Evolutionary conservation across 345 rosid genomes (phyloP).

Genomic region (Boechera retrofracta): DNA sequence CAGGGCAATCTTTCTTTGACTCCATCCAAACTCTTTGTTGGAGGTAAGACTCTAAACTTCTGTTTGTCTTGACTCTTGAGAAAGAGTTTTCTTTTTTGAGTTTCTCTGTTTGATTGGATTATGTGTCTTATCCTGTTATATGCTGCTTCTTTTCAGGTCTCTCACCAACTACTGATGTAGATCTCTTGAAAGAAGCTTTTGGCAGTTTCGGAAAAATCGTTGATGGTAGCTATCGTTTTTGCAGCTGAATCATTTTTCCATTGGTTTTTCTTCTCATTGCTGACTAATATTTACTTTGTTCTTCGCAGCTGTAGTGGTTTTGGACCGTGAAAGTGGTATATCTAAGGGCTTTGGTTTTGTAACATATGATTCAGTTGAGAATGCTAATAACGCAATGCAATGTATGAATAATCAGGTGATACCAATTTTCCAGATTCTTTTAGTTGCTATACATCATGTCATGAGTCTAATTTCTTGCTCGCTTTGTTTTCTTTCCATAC

Average conservation of each 20-base stretch:
- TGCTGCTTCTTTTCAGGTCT: conserved; percentile 29
- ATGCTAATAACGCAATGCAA: conserved; percentile 39
- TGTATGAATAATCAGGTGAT: conserved; percentile 39
- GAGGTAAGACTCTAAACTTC: conserved; percentile 19
- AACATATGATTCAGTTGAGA: conserved; percentile 37
- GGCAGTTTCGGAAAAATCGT: conserved; percentile 44
- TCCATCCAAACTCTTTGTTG: conserved; percentile 46
- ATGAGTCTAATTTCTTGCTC: conserved; percentile 3
- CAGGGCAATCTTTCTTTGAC: conserved; percentile 46
- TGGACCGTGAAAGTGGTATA: conserved; percentile 44
- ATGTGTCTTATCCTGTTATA: conserved; percentile 1
- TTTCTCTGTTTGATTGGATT: conserved; percentile 14
- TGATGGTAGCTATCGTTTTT: conserved; percentile 36
- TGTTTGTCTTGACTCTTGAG: neutral
- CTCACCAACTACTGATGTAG: conserved; percentile 35
- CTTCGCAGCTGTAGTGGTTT: conserved; percentile 40
- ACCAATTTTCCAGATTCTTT: conserved; percentile 22
- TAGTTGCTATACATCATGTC: conserved; percentile 24
- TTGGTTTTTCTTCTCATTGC: conserved; percentile 19
- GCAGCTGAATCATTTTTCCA: neutral
- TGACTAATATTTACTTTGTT: conserved; percentile 22
- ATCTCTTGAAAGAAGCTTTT: conserved; percentile 40
- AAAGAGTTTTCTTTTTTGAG: neutral
- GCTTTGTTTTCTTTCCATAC: conserved; percentile 16
- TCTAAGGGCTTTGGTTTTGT: conserved; percentile 44